Conservation (phyloP, 2,329 filamentous ascomycete species). For the Nakataea oryzae region DNA sequence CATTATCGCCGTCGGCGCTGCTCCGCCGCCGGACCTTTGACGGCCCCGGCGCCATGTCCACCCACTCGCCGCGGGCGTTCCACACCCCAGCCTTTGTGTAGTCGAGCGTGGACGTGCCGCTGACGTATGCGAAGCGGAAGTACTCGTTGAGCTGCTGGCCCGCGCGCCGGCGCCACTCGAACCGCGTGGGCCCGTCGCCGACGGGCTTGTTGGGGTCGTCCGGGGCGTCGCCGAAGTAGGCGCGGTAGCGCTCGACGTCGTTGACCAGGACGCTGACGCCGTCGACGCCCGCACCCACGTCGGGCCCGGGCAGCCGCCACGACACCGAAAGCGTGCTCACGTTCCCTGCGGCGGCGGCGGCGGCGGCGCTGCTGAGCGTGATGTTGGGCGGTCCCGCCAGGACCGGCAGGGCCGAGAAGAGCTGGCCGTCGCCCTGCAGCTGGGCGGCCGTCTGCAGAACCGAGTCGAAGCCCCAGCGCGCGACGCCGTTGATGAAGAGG, state of each 20-base stretch:
- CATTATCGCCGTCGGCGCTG: neutral
- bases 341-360: slow-evolving; percentile 14
- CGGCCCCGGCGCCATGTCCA: slow-evolving; percentile 52
- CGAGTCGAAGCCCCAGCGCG: slow-evolving; percentile 85
- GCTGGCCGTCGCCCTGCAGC: slow-evolving; percentile 57
- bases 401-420: slow-evolving; percentile 49
- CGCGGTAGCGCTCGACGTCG: slow-evolving; percentile 72
- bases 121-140: slow-evolving; percentile 67
- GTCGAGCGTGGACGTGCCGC: slow-evolving; percentile 53
- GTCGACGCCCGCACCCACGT: slow-evolving; percentile 43
- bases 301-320: slow-evolving; percentile 35
- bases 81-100: slow-evolving; percentile 69
- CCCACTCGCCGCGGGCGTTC: slow-evolving; percentile 55
- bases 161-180: slow-evolving; percentile 51
- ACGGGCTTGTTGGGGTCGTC: neutral
- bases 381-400: slow-evolving; percentile 30
- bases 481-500: slow-evolving; percentile 87
- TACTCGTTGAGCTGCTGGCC: slow-evolving; percentile 45
- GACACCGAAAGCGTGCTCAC: slow-evolving; percentile 57
- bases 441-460: slow-evolving; percentile 73
- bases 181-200: slow-evolving; percentile 23
- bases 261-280: slow-evolving; percentile 76
- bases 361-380: slow-evolving; percentile 16
- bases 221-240: slow-evolving; percentile 51
- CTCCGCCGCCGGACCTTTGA: slow-evolving; percentile 28